These are phyloP conservation scores for Emericellopsis cladophorae DNA, from an alignment of 2,329 filamentous ascomycete genomes.

Conservation along the genomic window DNA sequence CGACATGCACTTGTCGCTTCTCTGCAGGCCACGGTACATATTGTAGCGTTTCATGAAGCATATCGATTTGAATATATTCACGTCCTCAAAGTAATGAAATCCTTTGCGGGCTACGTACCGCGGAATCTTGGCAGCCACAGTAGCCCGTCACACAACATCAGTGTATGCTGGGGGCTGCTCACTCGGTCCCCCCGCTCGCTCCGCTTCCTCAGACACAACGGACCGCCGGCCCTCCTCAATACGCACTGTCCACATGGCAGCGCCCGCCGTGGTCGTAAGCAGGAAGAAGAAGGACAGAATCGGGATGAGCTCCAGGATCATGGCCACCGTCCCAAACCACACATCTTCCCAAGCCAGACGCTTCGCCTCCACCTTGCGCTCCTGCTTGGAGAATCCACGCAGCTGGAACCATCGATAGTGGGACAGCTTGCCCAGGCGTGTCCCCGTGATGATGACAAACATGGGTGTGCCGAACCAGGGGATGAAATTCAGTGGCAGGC, in stretches of 20 bases:
- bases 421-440: constrained; percentile 74
- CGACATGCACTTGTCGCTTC: not conserved
- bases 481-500: constrained; percentile 76
- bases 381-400: constrained; percentile 58
- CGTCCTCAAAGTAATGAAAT: too few species aligned
- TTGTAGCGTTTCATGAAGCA: not conserved
- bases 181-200: constrained; percentile 4
- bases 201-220: not conserved
- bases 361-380: constrained; percentile 58
- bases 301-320: constrained; percentile 78
- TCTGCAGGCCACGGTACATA: too few species aligned
- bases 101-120: too few species aligned
- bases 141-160: constrained; percentile 1
- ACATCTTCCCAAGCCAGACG: constrained; percentile 69
- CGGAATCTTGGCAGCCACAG: too few species aligned
- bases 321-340: constrained; percentile 82
- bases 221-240: constrained; percentile 48
- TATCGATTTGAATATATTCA: not conserved
- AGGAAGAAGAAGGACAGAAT: constrained; percentile 90
- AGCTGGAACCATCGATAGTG: constrained; percentile 88
- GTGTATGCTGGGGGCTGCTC: constrained; percentile 14
- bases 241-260: constrained; percentile 74
- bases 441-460: constrained; percentile 81
- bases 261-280: constrained; percentile 72
- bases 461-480: constrained; percentile 72